A percentile compares a stretch with the other conserved stretches of the same genome.
Evolutionary conservation across 2,329 filamentous ascomycete species (phyloP).

Genomic region (Fusarium poae): DNA sequence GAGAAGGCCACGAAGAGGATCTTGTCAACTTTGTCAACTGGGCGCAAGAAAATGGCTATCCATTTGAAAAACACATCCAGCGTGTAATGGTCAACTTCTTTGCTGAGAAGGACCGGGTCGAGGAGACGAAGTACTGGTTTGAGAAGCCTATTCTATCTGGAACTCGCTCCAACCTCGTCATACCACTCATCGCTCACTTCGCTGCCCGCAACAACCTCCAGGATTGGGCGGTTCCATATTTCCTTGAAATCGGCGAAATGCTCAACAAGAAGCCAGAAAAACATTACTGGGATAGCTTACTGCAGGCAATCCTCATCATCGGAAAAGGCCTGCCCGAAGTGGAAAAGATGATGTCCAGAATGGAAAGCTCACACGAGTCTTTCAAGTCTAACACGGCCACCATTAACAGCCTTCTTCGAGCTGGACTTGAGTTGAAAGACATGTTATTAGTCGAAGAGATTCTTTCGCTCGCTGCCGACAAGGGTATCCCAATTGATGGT

Average conservation of each 20-base stretch:
- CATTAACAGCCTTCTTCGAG: slow-evolving; percentile 81
- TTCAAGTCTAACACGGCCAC: slow-evolving; percentile 74
- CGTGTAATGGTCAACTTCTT: slow-evolving; percentile 73
- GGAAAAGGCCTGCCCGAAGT: slow-evolving; percentile 72
- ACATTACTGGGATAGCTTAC: slow-evolving; percentile 76
- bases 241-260: slow-evolving; percentile 64
- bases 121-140: slow-evolving; percentile 78
- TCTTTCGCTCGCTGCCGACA: slow-evolving; percentile 73
- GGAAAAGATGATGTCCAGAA: slow-evolving; percentile 73
- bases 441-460: slow-evolving; percentile 80
- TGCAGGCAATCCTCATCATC: slow-evolving; percentile 77
- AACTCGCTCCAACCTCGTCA: slow-evolving; percentile 42
- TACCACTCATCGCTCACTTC: slow-evolving; percentile 58
- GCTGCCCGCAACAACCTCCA: slow-evolving; percentile 70
- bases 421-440: slow-evolving; percentile 77
- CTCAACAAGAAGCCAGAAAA: slow-evolving; percentile 62
- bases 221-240: slow-evolving; percentile 72
- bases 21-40: slow-evolving; percentile 68
- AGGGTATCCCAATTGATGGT: slow-evolving; percentile 75
- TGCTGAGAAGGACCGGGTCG: slow-evolving; percentile 66
- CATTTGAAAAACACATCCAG: slow-evolving; percentile 62
- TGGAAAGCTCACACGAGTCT: slow-evolving; percentile 71
- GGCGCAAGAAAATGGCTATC: slow-evolving; percentile 61
- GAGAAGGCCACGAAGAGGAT: slow-evolving; percentile 69
- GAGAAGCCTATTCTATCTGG: slow-evolving; percentile 61